Base-by-base conservation (phyloP, 805 yeast genomes). In the Clavispora fructus region DNA sequence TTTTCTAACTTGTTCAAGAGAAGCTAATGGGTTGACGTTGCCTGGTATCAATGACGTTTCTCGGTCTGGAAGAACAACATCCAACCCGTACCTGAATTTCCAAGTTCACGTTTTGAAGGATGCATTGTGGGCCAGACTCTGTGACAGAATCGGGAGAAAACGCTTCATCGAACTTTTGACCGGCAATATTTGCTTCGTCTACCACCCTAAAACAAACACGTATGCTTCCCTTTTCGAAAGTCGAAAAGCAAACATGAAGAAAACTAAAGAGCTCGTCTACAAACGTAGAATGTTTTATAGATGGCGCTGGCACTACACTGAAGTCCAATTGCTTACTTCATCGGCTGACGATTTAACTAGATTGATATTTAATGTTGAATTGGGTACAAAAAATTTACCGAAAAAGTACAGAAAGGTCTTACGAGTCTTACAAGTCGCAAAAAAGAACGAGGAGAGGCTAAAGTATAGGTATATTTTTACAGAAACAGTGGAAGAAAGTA, bases 41-140 rank as follows among this genome's bases (percentile, higher is more conserved):
- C 37, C 37, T 7, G 37, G 37, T 9, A 11, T 33, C 13, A 33
- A 33, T 33, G 37, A 33, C 16, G 37, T 33, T 7, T 33, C 37
- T 10, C 16, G 37, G 9, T 43, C 4, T 51, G 67, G 39, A 66
- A 65, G 39, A 63, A 73, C 31, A 51, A 54, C 1, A 59, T 65
- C 63, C 7, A 78, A 73, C 47, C 60, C 64, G 1, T 49, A 46
- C 25, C 56, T 57, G 3, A 63, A 58, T 49, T 61, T 71, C n/a
- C 62, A 63, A 23, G 68, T 69, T 3, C 62, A 68, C 14, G 44
- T 59, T 1, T 50, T 84, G 16, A 80, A 79, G 47, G 57, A 67
- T 4, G 53, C 64, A 3, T 50, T 58, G 2, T 82, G 87, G 80
- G 68, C 68, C 28, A 50, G 56, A 3, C 39, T 81, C 0, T 76